Base-by-base conservation (phyloP, 1,284 basidiomycete genomes). In the Heterobasidion occidentale region DNA sequence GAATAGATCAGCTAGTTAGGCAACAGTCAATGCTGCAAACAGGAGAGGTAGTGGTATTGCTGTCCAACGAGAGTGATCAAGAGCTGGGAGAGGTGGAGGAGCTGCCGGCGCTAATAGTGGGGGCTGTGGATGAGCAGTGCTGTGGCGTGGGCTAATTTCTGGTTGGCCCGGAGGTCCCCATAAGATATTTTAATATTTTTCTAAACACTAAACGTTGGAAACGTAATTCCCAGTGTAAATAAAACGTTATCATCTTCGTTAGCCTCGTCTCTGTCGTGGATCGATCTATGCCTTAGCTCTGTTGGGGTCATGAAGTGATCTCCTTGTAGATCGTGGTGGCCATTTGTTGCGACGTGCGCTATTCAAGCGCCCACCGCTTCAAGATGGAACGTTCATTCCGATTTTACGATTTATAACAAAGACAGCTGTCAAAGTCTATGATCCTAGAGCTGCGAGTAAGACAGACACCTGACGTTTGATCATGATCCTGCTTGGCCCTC, bases 401-500 rank as follows among this genome's bases (percentile, higher is more conserved):
- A 27, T 6, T 27, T 27, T 5, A 27, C 27, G 27, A 27, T 5
- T 5, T 27, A 27, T 27, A 1, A 27, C 27, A 5, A 6, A 27
- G 1, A 27, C 27, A 27, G 27, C 27, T 27, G 27, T 27, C 27
- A 5, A 27, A 5, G 5, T 27, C n/a, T 42, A 42, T n/a, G 11
- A n/a, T n/a, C n/a, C 38, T n/a, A 42, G n/a, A n/a, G 38, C 38
- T 12, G 38, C 71, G 48, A 89, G 79, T 61, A 93, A 74, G 2
- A 90, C 81, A 20, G 79, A 69, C 56, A 96, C 84, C 72, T 99
- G 96, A 64, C 94, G 79, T 63, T 89, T 81, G 33, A 99, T 81
- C 76, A 93, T 95, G 63, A 80, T 80, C 60, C 82, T 79, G 66
- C 90, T 93, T 1, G 96, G 88, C 8, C 96, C 96, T 34, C 96